A percentile compares a stretch with the other conserved stretches of the same genome.
phyloP scores from a whole-genome alignment of 352 stramenopile genomes.

The Phytophthora sp. region DNA sequence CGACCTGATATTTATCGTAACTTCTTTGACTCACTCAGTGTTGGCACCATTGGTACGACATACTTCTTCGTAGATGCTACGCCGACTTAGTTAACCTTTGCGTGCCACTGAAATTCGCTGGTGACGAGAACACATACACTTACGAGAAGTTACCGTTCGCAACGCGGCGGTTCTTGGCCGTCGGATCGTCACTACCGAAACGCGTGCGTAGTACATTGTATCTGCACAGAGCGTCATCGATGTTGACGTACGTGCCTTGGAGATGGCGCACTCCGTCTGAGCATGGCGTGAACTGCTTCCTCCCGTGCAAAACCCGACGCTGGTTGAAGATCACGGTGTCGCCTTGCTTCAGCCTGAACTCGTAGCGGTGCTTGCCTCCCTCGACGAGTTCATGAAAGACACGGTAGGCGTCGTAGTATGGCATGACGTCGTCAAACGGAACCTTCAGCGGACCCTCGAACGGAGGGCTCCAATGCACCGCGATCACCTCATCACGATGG shows the following conservation, averaged over 20 bases:
- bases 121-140: no score
- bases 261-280: constrained; percentile 82
- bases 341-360: constrained; percentile 81
- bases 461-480: constrained; percentile 93
- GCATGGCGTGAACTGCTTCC: constrained; percentile 71
- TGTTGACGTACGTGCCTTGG: constrained; percentile 89
- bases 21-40: no score
- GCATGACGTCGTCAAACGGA: constrained; percentile 68
- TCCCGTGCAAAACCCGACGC: constrained; percentile 77
- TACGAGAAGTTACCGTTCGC: constrained; percentile 80
- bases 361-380: constrained; percentile 64
- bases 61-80: no score
- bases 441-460: constrained; percentile 94
- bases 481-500: constrained; percentile 83
- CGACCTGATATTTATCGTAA: no score
- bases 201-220: constrained; percentile 78
- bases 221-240: constrained; percentile 85
- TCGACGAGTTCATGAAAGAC: constrained; percentile 85
- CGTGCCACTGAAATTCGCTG: no score
- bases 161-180: constrained; percentile 69
- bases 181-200: constrained; percentile 45
- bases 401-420: constrained; percentile 87
- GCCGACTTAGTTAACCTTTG: no score
- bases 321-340: constrained; percentile 90
- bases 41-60: no score